phyloP scores from a whole-genome alignment of 2,329 filamentous ascomycete genomes.

The Colletotrichum chlorophyti region DNA sequence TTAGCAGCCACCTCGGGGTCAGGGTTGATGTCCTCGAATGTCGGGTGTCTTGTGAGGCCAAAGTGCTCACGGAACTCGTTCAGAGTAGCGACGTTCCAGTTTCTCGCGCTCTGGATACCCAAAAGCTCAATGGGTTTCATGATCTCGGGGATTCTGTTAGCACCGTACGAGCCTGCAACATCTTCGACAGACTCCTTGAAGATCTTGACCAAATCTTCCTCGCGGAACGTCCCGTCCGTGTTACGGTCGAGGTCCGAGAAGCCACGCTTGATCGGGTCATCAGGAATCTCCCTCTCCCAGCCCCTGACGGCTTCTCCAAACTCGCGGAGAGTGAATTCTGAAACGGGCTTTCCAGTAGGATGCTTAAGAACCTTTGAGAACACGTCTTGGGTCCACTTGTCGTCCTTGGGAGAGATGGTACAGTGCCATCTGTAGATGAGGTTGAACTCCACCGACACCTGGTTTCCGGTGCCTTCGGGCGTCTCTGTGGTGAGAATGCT shows the following conservation, averaged over 20 bases:
- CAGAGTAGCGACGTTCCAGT: slow-evolving; percentile 64
- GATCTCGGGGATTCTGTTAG: slow-evolving; percentile 61
- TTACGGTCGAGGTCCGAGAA: slow-evolving; percentile 58
- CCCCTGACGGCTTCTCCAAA: slow-evolving; percentile 29
- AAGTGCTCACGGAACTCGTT: slow-evolving; percentile 72
- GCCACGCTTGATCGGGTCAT: slow-evolving; percentile 58
- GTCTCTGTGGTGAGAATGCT: slow-evolving; percentile 38
- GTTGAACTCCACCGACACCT: slow-evolving; percentile 44
- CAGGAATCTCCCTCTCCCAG: slow-evolving; percentile 47
- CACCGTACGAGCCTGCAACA: slow-evolving; percentile 51
- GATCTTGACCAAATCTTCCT: slow-evolving; percentile 63
- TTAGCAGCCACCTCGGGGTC: slow-evolving; percentile 59
- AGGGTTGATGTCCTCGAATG: slow-evolving; percentile 65
- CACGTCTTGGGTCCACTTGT: slow-evolving; percentile 36
- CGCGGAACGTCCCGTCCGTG: slow-evolving; percentile 55
- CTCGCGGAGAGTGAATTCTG: slow-evolving; percentile 1
- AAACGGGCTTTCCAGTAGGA: not conserved
- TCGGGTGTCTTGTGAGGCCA: slow-evolving; percentile 58
- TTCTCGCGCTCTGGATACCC: slow-evolving; percentile 63
- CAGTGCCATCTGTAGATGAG: slow-evolving; percentile 43
- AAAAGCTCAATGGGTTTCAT: slow-evolving; percentile 65
- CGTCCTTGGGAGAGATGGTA: slow-evolving; percentile 38
- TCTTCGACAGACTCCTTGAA: slow-evolving; percentile 61
- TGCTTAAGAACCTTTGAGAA: slow-evolving; percentile 31
- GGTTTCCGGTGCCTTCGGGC: slow-evolving; percentile 39